phyloP scores from a whole-genome alignment of 1,139 yeast genomes.

The Entelexis paramagnoliae region DNA sequence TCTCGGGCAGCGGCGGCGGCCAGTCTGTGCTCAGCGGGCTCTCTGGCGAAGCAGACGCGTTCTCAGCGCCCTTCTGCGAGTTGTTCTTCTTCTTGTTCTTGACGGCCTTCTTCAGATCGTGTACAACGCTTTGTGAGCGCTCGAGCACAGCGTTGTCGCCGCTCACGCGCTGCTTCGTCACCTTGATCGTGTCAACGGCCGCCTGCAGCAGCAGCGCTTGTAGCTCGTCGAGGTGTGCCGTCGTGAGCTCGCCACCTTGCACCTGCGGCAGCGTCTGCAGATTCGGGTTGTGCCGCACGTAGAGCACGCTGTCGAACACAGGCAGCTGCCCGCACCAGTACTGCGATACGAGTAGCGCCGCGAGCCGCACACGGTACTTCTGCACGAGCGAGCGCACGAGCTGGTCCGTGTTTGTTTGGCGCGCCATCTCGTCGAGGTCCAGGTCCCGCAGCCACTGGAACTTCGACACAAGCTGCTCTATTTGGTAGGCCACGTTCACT shows the following conservation, averaged over 20 bases:
- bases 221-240: slow-evolving; percentile 13
- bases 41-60: background rate
- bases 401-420: slow-evolving; percentile 24
- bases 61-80: background rate
- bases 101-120: slow-evolving; percentile 5
- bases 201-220: slow-evolving; percentile 16
- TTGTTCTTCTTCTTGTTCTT: background rate
- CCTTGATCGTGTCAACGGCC: slow-evolving; percentile 6
- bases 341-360: slow-evolving; percentile 48
- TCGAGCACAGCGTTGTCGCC: slow-evolving; percentile 9
- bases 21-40: slow-evolving; percentile 17
- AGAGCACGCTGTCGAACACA: slow-evolving; percentile 40
- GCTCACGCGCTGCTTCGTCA: slow-evolving; percentile 9
- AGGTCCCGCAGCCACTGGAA: slow-evolving; percentile 44
- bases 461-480: slow-evolving; percentile 42
- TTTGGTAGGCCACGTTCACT: slow-evolving; percentile 42
- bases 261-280: background rate
- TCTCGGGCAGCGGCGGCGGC: slow-evolving; percentile 65
- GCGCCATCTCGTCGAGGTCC: slow-evolving; percentile 36
- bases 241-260: slow-evolving; percentile 6
- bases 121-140: slow-evolving; percentile 2
- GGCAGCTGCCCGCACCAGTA: slow-evolving; percentile 41
- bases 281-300: slow-evolving; percentile 8
- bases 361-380: slow-evolving; percentile 49
- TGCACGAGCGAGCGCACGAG: slow-evolving; percentile 32